Evolutionary conservation across 2,329 filamentous ascomycete genomes (phyloP).

Genomic region (Talaromyces sp.): DNA sequence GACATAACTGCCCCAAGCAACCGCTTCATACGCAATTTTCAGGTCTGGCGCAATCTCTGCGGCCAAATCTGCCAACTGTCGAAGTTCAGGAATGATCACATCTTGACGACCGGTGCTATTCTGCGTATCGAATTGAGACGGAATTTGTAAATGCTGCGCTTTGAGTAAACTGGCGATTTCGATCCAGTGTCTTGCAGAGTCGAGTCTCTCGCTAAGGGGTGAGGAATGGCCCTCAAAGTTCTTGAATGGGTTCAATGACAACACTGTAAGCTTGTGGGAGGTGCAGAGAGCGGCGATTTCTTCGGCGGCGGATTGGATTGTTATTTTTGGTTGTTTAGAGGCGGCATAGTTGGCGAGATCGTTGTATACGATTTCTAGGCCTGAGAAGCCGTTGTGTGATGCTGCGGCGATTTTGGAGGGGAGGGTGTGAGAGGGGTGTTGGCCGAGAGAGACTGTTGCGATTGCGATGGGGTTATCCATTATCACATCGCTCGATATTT

Average conservation of each 20-base stretch:
- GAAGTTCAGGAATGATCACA: slow-evolving; percentile 1
- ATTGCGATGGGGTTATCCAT: slow-evolving; percentile 24
- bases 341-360: slow-evolving; percentile 27
- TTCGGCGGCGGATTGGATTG: background rate
- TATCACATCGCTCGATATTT: too few relatives aligned
- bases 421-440: slow-evolving; percentile 28
- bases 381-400: slow-evolving; percentile 26
- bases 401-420: slow-evolving; percentile 31
- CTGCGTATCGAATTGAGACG: slow-evolving; percentile 8
- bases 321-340: slow-evolving; percentile 6
- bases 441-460: slow-evolving; percentile 29
- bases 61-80: background rate
- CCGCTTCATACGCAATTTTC: slow-evolving; percentile 28
- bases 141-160: slow-evolving; percentile 4
- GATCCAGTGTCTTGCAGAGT: slow-evolving; percentile 31
- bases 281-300: background rate
- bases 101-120: background rate
- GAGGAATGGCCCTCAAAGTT: slow-evolving; percentile 35
- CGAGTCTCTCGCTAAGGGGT: slow-evolving; percentile 27
- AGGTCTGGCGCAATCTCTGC: slow-evolving; percentile 14
- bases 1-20: slow-evolving; percentile 25
- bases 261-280: background rate
- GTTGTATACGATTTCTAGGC: slow-evolving; percentile 32
- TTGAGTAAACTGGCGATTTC: background rate
- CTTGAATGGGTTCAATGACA: slow-evolving; percentile 21